phyloP scores from a whole-genome alignment of 1,139 yeast genomes.

The Debaryomyces sp. region DNA sequence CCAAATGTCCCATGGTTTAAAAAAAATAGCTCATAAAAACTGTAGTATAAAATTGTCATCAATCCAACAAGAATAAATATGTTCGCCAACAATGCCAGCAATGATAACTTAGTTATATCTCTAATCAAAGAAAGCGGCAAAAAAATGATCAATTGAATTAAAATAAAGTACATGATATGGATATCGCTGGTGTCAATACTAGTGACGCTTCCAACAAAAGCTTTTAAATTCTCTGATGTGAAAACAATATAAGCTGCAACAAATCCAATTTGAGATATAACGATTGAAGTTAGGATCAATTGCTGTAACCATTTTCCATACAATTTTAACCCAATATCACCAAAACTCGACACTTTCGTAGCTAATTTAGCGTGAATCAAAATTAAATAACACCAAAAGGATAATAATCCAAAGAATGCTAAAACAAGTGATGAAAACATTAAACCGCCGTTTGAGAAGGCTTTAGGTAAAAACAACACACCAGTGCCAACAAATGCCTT shows the following conservation, averaged over 20 bases:
- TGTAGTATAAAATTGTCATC: constrained; percentile 74
- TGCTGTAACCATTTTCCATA: constrained; percentile 73
- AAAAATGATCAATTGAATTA: constrained; percentile 67
- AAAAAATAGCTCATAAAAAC: constrained; percentile 54
- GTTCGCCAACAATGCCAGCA: constrained; percentile 89
- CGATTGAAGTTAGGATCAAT: constrained; percentile 73
- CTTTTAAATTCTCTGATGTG: constrained; percentile 84
- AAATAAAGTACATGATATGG: constrained; percentile 51
- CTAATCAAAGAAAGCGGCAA: constrained; percentile 84
- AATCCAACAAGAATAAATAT: constrained; percentile 84
- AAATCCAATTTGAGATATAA: constrained; percentile 86
- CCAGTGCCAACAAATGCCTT: constrained; percentile 98
- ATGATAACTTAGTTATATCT: constrained; percentile 83
- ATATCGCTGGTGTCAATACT: constrained; percentile 31
- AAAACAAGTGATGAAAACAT: constrained; percentile 67
- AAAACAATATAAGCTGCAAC: constrained; percentile 78
- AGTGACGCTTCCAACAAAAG: constrained; percentile 54
- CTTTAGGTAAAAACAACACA: constrained; percentile 86
- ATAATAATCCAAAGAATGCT: constrained; percentile 68
- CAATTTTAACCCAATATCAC: constrained; percentile 78
- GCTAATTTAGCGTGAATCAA: constrained; percentile 64
- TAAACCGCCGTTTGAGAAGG: constrained; percentile 89
- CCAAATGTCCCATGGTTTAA: constrained; percentile 47
- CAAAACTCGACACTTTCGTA: constrained; percentile 74
- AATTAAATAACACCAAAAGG: constrained; percentile 84